Conservation (phyloP, 768 basidiomycete species). For the Suillus alpinus region DNA sequence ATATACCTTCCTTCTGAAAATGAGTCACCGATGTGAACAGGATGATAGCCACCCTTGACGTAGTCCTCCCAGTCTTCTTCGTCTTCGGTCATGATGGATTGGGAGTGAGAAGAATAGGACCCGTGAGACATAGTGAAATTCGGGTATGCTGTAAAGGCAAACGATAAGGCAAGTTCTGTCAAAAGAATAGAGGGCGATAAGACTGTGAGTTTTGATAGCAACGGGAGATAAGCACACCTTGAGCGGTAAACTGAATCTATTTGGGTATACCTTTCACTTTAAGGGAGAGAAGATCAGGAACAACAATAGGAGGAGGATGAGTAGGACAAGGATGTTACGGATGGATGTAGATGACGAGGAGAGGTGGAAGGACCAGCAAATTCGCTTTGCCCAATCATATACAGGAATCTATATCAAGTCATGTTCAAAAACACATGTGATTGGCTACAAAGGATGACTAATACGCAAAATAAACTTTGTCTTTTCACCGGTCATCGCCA, state of each 20-base stretch:
- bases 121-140: slow-evolving; percentile 61
- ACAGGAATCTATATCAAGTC: background rate
- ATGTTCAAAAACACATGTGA: slow-evolving; percentile 20
- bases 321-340: background rate
- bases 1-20: slow-evolving; percentile 86
- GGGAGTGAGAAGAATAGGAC: slow-evolving; percentile 69
- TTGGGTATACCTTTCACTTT: slow-evolving; percentile 21
- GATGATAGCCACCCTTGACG: slow-evolving; percentile 80
- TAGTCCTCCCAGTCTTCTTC: slow-evolving; percentile 94
- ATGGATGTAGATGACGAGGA: background rate
- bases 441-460: slow-evolving; percentile 26
- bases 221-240: slow-evolving; percentile 27
- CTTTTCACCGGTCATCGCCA: too few relatives aligned
- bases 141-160: slow-evolving; percentile 33
- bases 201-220: slow-evolving; percentile 21
- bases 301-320: background rate
- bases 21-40: slow-evolving; percentile 91
- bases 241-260: slow-evolving; percentile 12
- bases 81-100: slow-evolving; percentile 84
- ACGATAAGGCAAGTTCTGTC: slow-evolving; percentile 27
- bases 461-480: too few relatives aligned
- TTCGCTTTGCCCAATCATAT: slow-evolving; percentile 1
- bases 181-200: slow-evolving; percentile 25
- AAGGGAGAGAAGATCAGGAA: background rate
- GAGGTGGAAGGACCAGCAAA: slow-evolving; percentile 3